These are phyloP conservation scores for Trypanosoma platydactyli DNA, from an alignment of 208 protist genomes.

Conservation along the genomic window DNA sequence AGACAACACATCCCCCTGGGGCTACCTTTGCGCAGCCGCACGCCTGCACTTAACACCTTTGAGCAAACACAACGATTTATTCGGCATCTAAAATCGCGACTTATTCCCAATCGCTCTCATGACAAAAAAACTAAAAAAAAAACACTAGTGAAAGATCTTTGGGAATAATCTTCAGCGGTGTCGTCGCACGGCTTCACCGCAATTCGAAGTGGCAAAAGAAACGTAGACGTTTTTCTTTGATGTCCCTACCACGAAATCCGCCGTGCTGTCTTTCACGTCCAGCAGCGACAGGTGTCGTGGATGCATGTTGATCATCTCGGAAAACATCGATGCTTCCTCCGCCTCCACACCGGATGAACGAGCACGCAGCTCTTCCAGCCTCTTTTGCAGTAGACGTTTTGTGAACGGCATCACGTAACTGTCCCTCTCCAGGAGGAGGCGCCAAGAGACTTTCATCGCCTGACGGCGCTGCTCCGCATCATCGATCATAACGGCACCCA, in stretches of 20 bases:
- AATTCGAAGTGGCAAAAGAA: constrained; percentile 3
- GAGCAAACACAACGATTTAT: too few relatives aligned
- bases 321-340: constrained; percentile 40
- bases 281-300: constrained; percentile 73
- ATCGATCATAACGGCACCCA: constrained; percentile 54
- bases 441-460: constrained; percentile 49
- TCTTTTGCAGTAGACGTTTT: constrained; percentile 52
- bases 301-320: constrained; percentile 56
- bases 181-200: background rate
- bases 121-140: background rate
- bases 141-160: background rate
- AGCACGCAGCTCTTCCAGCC: constrained; percentile 36
- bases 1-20: too few relatives aligned
- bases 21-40: too few relatives aligned
- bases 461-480: constrained; percentile 32
- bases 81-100: too few relatives aligned
- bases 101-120: too few relatives aligned
- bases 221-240: constrained; percentile 79
- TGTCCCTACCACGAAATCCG: constrained; percentile 80
- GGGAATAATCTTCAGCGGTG: background rate
- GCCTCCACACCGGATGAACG: constrained; percentile 8
- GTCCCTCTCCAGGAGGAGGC: constrained; percentile 49
- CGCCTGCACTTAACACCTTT: too few relatives aligned
- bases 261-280: constrained; percentile 84
- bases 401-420: constrained; percentile 90